phyloP scores from a whole-genome alignment of 1,284 basidiomycete genomes.

The Ceratobasidium sp. region DNA sequence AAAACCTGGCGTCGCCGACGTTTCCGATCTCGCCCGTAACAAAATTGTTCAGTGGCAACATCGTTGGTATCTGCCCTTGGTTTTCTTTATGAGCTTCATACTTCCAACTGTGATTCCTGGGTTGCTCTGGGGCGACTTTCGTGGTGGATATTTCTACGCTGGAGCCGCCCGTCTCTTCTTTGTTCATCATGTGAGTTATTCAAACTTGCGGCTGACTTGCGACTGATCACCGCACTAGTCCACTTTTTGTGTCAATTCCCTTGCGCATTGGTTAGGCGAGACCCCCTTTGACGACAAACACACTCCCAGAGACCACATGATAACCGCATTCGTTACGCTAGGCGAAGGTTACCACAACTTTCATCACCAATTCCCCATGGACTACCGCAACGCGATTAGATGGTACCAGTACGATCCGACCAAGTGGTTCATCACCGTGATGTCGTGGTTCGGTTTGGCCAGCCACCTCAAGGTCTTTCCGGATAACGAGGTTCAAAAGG shows the following conservation, averaged over 20 bases:
- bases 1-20: slow-evolving; percentile 86
- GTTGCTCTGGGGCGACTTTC: slow-evolving; percentile 82
- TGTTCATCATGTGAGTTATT: slow-evolving; percentile 62
- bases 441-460: slow-evolving; percentile 73
- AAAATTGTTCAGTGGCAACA: slow-evolving; percentile 87
- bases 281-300: slow-evolving; percentile 94
- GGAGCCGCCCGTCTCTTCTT: slow-evolving; percentile 81
- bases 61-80: slow-evolving; percentile 74
- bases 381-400: slow-evolving; percentile 90
- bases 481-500: slow-evolving; percentile 91
- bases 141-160: slow-evolving; percentile 85
- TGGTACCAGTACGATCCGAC: slow-evolving; percentile 91
- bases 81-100: slow-evolving; percentile 74
- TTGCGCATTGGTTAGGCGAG: slow-evolving; percentile 93
- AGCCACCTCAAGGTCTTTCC: slow-evolving; percentile 91
- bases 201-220: background rate
- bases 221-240: slow-evolving; percentile 61
- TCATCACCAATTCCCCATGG: slow-evolving; percentile 93
- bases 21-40: slow-evolving; percentile 82
- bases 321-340: slow-evolving; percentile 86
- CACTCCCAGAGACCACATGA: slow-evolving; percentile 83
- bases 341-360: slow-evolving; percentile 98
- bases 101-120: slow-evolving; percentile 81
- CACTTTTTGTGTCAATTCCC: slow-evolving; percentile 83
- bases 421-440: slow-evolving; percentile 88